phyloP scores from a whole-genome alignment of 768 basidiomycete genomes.

The Jaapia argillacea region DNA sequence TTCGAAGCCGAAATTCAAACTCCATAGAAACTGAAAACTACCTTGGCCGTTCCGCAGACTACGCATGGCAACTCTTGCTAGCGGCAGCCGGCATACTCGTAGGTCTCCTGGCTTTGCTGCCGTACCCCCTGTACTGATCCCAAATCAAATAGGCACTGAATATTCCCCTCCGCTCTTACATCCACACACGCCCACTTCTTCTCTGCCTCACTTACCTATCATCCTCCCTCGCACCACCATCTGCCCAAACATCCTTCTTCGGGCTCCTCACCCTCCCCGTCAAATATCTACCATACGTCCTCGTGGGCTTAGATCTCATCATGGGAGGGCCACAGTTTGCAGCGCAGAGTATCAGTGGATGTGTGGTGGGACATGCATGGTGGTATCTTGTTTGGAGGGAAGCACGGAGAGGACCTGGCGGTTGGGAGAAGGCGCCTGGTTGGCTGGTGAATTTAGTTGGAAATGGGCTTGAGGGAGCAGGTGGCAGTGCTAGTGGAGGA shows the following conservation, averaged over 20 bases:
- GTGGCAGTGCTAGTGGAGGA: slow-evolving; percentile 21
- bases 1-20: slow-evolving; percentile 51
- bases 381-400: slow-evolving; percentile 61
- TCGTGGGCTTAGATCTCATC: slow-evolving; percentile 66
- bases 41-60: slow-evolving; percentile 52
- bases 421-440: slow-evolving; percentile 42
- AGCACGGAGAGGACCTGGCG: slow-evolving; percentile 26
- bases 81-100: slow-evolving; percentile 52
- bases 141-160: slow-evolving; percentile 34
- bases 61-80: slow-evolving; percentile 64
- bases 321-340: slow-evolving; percentile 48
- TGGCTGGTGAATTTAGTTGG: slow-evolving; percentile 49
- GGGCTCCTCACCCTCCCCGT: slow-evolving; percentile 71
- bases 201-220: slow-evolving; percentile 61
- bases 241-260: slow-evolving; percentile 63
- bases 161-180: slow-evolving; percentile 42
- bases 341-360: slow-evolving; percentile 50
- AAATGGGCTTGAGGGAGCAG: slow-evolving; percentile 20
- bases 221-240: slow-evolving; percentile 54
- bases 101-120: slow-evolving; percentile 19
- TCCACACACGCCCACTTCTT: slow-evolving; percentile 59
- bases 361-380: slow-evolving; percentile 73
- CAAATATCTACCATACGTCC: slow-evolving; percentile 61
- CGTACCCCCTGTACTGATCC: not conserved
- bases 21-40: slow-evolving; percentile 58